A percentile compares a stretch with the other conserved stretches of the same genome.
Conservation (phyloP, 23 red algal genomes). For the Gracilaria gracilis region DNA sequence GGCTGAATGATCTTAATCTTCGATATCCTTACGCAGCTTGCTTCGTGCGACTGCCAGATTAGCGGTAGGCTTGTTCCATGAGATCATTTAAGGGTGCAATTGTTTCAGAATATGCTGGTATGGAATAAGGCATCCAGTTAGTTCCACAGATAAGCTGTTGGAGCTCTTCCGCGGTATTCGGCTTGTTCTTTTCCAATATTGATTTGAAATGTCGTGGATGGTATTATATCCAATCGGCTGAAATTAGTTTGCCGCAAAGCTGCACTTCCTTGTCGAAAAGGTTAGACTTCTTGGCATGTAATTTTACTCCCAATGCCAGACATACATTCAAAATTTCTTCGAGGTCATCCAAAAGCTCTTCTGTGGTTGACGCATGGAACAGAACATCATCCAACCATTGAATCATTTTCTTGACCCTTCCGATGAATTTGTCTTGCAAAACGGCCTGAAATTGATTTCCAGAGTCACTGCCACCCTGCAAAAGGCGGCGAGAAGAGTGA, state of each 20-base stretch:
- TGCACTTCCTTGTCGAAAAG: not conserved
- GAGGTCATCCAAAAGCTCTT: not conserved
- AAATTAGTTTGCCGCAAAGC: not conserved
- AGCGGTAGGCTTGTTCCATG: not conserved
- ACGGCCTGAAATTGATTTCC: not conserved
- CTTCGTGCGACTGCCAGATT: not conserved
- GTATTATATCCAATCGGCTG: not conserved
- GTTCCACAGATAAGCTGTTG: constrained; percentile 31
- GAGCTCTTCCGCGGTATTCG: not conserved
- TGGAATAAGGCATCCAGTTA: not conserved
- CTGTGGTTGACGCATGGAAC: not conserved
- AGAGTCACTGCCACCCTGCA: constrained; percentile 4
- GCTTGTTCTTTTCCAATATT: not conserved
- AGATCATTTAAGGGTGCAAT: not conserved
- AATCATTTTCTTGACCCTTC: not conserved
- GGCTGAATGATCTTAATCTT: no score
- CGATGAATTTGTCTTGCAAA: not conserved
- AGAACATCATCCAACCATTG: constrained; percentile 39
- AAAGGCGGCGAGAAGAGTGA: not conserved
- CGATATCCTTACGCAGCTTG: not conserved
- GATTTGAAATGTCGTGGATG: not conserved
- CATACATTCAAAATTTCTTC: not conserved
- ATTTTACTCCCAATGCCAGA: not conserved
- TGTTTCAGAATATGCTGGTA: not conserved
- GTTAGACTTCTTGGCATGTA: not conserved